Percentiles rank a stretch among this genome's conserved stretches.
Conservation (phyloP, 2,329 filamentous ascomycete genomes). For the Claviceps digitariae region DNA sequence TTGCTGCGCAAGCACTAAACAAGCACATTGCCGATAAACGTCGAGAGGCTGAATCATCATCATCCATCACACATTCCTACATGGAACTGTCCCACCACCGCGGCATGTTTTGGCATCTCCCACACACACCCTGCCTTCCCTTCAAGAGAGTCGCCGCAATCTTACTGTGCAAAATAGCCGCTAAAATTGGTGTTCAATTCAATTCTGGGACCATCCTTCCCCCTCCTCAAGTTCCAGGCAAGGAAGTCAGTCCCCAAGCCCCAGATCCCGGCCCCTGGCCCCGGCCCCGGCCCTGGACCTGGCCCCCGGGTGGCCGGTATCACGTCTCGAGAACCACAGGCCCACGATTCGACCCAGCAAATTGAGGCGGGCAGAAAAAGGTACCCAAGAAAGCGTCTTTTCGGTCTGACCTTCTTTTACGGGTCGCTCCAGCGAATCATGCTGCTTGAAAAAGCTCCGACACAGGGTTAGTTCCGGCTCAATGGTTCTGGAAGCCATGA, state of each 20-base stretch:
- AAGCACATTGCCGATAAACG: not conserved
- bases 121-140: not conserved
- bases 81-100: not conserved
- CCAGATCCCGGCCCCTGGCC: not conserved
- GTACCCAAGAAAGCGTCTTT: not conserved
- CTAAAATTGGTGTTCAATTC: conserved; percentile 1
- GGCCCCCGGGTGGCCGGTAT: not conserved
- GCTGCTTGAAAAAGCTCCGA: not conserved
- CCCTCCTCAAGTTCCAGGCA: not conserved
- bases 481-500: not conserved
- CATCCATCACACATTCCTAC: not conserved
- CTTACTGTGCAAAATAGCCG: conserved; percentile 4
- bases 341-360: not conserved
- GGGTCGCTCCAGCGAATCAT: not conserved
- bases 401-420: not conserved
- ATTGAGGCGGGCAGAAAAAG: not conserved
- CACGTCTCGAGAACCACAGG: not conserved
- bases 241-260: not conserved
- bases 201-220: not conserved
- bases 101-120: not conserved
- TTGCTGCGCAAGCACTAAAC: too few relatives aligned
- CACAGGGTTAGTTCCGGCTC: not conserved
- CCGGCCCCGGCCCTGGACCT: not conserved
- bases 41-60: not conserved
- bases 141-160: not conserved